Evolutionary conservation across 1,284 basidiomycete genomes (phyloP).

Genomic region (Ceratobasidium sp.): DNA sequence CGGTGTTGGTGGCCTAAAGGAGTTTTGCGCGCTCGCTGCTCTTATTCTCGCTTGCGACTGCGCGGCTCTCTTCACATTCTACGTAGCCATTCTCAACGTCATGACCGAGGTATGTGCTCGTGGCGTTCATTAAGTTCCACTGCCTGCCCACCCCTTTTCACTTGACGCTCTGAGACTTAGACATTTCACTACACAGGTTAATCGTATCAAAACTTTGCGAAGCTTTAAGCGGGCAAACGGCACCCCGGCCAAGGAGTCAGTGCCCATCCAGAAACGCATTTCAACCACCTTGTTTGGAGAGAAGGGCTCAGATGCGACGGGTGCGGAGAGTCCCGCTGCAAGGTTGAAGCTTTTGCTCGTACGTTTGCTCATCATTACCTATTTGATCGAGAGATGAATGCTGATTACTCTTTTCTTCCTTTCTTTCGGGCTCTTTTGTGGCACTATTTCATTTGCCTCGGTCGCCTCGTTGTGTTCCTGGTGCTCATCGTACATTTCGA

Average conservation of each 20-base stretch:
- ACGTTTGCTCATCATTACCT: constrained; percentile 56
- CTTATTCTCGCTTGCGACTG: constrained; percentile 90
- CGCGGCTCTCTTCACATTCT: constrained; percentile 90
- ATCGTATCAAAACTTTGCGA: constrained; percentile 67
- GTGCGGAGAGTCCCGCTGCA: constrained; percentile 83
- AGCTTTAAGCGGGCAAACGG: constrained; percentile 25
- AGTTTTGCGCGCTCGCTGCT: constrained; percentile 96
- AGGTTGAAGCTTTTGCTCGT: constrained; percentile 91
- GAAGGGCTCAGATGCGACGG: constrained; percentile 71
- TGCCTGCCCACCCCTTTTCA: not conserved
- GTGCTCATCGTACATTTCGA: not conserved
- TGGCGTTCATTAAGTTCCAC: not conserved
- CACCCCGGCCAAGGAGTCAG: too few species aligned
- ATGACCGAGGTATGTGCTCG: constrained; percentile 85
- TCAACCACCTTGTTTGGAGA: constrained; percentile 71
- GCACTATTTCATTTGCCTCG: not conserved
- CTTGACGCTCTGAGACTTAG: not conserved
- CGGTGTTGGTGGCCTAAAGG: constrained; percentile 89
- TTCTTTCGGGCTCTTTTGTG: constrained; percentile 50
- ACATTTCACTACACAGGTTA: constrained; percentile 56
- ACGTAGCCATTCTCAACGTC: constrained; percentile 88
- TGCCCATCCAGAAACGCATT: constrained; percentile 61
- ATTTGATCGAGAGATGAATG: constrained; percentile 3
- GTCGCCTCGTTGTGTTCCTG: constrained; percentile 31
- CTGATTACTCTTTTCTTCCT: constrained; percentile 45